These are phyloP conservation scores for Penicillium alfredii DNA, from an alignment of 495 filamentous ascomycete genomes.

Conservation along the genomic window DNA sequence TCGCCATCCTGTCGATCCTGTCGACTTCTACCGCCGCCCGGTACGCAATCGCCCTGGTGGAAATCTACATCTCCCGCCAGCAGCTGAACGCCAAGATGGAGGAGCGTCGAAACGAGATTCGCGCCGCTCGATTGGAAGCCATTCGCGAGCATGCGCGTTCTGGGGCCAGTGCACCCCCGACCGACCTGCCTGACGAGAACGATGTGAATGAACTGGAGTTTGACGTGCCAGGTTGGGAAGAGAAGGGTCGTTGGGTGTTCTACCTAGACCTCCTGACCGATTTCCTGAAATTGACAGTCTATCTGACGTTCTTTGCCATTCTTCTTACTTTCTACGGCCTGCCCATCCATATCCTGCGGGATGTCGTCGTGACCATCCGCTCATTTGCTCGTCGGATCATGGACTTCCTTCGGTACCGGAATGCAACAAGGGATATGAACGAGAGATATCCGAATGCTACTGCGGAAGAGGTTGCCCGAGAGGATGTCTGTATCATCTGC, in stretches of 20 bases:
- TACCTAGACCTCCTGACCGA: slow-evolving; percentile 85
- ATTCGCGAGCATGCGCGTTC: slow-evolving; percentile 36
- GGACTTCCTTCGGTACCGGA: slow-evolving; percentile 82
- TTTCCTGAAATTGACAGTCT: slow-evolving; percentile 83
- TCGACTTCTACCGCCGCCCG: slow-evolving; percentile 72
- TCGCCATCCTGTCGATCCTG: slow-evolving; percentile 74
- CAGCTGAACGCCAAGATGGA: slow-evolving; percentile 62
- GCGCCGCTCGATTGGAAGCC: slow-evolving; percentile 53
- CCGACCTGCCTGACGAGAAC: slow-evolving; percentile 55
- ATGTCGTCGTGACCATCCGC: slow-evolving; percentile 86
- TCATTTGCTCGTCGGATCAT: slow-evolving; percentile 83
- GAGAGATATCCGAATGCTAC: slow-evolving; percentile 88
- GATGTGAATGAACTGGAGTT: slow-evolving; percentile 89
- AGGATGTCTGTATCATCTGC: slow-evolving; percentile 96
- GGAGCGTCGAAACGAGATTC: slow-evolving; percentile 60
- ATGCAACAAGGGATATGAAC: slow-evolving; percentile 88
- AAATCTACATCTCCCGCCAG: slow-evolving; percentile 64
- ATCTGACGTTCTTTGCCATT: slow-evolving; percentile 86
- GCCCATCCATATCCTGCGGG: slow-evolving; percentile 92
- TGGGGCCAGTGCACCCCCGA: slow-evolving; percentile 23
- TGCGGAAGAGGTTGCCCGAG: slow-evolving; percentile 71
- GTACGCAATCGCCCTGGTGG: slow-evolving; percentile 73
- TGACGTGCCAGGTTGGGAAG: slow-evolving; percentile 93
- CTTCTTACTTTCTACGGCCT: slow-evolving; percentile 90
- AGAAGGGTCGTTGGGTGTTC: slow-evolving; percentile 90